Base-by-base conservation (phyloP, 805 yeast genomes). In the Candida sonorensis region DNA sequence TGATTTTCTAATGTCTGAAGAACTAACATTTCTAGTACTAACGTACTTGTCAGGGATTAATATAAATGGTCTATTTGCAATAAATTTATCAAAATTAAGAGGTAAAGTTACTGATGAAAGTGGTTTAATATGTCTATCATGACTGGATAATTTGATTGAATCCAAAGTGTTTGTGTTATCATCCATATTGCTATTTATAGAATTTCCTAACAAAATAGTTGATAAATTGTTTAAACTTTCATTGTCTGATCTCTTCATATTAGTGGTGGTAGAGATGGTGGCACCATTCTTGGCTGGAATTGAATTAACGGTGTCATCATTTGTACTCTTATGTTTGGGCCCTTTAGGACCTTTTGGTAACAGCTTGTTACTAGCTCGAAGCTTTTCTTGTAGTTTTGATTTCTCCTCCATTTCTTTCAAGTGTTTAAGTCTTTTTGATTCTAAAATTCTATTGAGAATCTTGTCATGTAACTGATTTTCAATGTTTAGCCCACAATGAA, bases 11-110 rank as follows among this genome's bases (percentile, higher is more conserved):
- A 86, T 60, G 47, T 80, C 85, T 33, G 64, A 66, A 3, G 75
- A 61, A 11, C 66, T 59, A 1, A 77, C 64, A 32, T 64, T 60
- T 32, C 61, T 57, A 0, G 74, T 62, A 2, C 76, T 64, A 11
- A 72, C 66, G 36, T 64, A 68, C 36, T 63, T 65, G 41, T 70
- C 72, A 12, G 66, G 62, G 27, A 82, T 69, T 39, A 69, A 64
- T 17, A 82, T 55, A 35, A 64, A 77, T 0, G 88, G 79, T 19
- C 82, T 61, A 19, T 69, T 70, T 35, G 69, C 69, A 17, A 81
- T 67, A 30, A 66, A 65, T 30, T 53, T 65, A 4, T 53, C 62
- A 15, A 77, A 53, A 15, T 72, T 77, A 3, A 45, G 41, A 0
- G 84, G 81, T 11, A 80, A 54, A 12, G 30, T 27, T 3, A 45